phyloP scores from a whole-genome alignment of 805 yeast genomes.

The Saccharomycodes ludwigii region DNA sequence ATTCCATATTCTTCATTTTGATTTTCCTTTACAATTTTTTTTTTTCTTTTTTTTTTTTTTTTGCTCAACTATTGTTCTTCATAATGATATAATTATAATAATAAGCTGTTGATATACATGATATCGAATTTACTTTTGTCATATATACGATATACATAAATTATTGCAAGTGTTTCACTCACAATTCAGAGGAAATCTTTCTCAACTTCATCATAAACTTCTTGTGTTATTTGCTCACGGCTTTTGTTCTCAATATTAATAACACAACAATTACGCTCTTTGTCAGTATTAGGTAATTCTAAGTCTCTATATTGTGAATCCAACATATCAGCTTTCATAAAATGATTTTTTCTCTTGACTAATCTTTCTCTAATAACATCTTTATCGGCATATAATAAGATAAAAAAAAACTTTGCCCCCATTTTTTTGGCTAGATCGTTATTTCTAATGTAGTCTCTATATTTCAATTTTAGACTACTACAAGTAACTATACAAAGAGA shows the following conservation, averaged over 20 bases:
- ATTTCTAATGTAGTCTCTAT: slow-evolving; percentile 49
- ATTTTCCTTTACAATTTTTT: too few relatives aligned
- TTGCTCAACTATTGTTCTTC: too few relatives aligned
- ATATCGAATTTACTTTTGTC: too few relatives aligned
- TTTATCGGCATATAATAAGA: slow-evolving; percentile 54
- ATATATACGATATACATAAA: too few relatives aligned
- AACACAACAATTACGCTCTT: slow-evolving; percentile 14
- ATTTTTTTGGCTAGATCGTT: slow-evolving; percentile 16
- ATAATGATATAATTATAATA: too few relatives aligned
- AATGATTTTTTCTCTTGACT: slow-evolving; percentile 56
- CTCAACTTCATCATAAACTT: too few relatives aligned
- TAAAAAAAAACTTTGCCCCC: slow-evolving; percentile 36
- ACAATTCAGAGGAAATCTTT: too few relatives aligned
- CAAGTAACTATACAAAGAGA: slow-evolving; percentile 53
- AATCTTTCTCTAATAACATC: slow-evolving; percentile 54
- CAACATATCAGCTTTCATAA: slow-evolving; percentile 80
- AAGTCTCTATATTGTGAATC: slow-evolving; percentile 62
- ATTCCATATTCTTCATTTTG: too few relatives aligned
- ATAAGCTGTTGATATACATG: too few relatives aligned
- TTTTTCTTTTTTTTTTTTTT: too few relatives aligned
- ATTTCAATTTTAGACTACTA: slow-evolving; percentile 66
- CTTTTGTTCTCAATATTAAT: neutral
- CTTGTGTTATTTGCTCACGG: too few relatives aligned
- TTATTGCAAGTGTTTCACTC: too few relatives aligned
- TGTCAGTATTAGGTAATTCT: slow-evolving; percentile 46